phyloP scores from a whole-genome alignment of 2,329 filamentous ascomycete genomes.

The Beauveria asiatica region DNA sequence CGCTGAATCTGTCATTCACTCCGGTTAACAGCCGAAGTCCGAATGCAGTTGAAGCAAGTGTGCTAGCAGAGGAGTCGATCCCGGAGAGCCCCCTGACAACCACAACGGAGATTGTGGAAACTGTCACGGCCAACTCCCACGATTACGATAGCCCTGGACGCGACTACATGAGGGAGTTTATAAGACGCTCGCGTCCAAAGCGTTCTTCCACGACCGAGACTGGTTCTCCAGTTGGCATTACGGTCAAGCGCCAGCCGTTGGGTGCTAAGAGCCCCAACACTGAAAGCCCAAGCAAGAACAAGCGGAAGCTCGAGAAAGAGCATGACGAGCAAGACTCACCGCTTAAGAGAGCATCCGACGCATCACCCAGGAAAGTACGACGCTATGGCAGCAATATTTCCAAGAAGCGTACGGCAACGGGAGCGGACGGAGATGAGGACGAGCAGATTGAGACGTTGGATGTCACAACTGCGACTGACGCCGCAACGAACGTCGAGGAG shows the following conservation, averaged over 20 bases:
- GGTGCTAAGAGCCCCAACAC: slow-evolving; percentile 28
- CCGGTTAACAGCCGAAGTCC: slow-evolving; percentile 17
- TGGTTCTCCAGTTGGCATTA: slow-evolving; percentile 23
- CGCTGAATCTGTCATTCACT: slow-evolving; percentile 18
- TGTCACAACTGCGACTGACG: neutral
- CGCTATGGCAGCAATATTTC: slow-evolving; percentile 13
- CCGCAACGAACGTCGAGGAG: slow-evolving; percentile 1
- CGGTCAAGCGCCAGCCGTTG: slow-evolving; percentile 22
- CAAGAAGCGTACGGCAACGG: neutral
- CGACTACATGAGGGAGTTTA: slow-evolving; percentile 28
- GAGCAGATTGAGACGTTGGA: slow-evolving; percentile 4
- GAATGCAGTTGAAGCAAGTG: neutral
- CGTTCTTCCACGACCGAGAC: slow-evolving; percentile 22
- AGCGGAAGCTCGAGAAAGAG: slow-evolving; percentile 23
- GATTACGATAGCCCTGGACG: slow-evolving; percentile 27
- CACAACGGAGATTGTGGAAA: slow-evolving; percentile 1
- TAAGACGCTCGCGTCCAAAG: slow-evolving; percentile 24
- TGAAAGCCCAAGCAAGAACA: slow-evolving; percentile 24
- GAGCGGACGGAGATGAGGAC: neutral
- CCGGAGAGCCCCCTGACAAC: neutral
- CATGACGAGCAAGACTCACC: slow-evolving; percentile 16
- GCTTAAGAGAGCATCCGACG: slow-evolving; percentile 15
- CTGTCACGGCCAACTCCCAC: slow-evolving; percentile 2
- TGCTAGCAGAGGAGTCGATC: neutral
- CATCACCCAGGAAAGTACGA: slow-evolving; percentile 19